These are phyloP conservation scores for Pythium insidiosum DNA, from an alignment of 352 stramenopile genomes.

Conservation along the genomic window DNA sequence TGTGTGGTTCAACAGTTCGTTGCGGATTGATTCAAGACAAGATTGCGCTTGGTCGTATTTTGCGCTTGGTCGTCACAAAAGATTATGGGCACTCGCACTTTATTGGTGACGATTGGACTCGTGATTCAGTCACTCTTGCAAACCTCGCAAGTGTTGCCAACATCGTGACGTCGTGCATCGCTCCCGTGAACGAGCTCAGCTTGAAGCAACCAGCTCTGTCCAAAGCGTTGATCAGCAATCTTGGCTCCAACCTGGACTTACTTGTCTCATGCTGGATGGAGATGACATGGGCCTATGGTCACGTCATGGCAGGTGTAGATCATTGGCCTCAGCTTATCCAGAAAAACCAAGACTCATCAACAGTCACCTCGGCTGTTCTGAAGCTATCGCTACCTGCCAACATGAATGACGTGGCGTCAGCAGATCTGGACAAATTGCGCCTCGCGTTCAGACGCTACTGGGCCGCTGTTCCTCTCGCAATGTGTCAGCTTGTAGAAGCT, in stretches of 20 bases:
- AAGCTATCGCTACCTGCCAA: too few relatives aligned
- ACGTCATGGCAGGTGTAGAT: neutral
- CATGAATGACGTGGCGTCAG: too few relatives aligned
- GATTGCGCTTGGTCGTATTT: slow-evolving; percentile 50
- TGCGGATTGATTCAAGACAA: slow-evolving; percentile 65
- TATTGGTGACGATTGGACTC: slow-evolving; percentile 48
- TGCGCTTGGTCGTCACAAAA: slow-evolving; percentile 44
- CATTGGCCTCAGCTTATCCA: neutral
- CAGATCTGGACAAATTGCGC: too few relatives aligned
- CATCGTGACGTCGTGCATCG: slow-evolving; percentile 37
- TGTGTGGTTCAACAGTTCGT: slow-evolving; percentile 44
- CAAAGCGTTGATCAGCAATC: slow-evolving; percentile 45
- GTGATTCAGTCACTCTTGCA: slow-evolving; percentile 41
- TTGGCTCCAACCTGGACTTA: slow-evolving; percentile 15
- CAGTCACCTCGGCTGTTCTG: too few relatives aligned
- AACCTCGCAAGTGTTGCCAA: slow-evolving; percentile 58
- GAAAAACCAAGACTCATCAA: too few relatives aligned
- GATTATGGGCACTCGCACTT: slow-evolving; percentile 56
- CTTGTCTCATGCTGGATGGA: slow-evolving; percentile 18
- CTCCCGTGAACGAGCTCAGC: slow-evolving; percentile 16
- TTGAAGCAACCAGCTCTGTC: slow-evolving; percentile 39
- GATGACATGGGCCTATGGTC: neutral
- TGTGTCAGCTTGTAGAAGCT: too few relatives aligned
- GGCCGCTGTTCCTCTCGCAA: too few relatives aligned
- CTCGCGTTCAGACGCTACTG: too few relatives aligned